phyloP scores from a whole-genome alignment of 2,329 filamentous ascomycete genomes.

The Incumbomyces delicatus region DNA sequence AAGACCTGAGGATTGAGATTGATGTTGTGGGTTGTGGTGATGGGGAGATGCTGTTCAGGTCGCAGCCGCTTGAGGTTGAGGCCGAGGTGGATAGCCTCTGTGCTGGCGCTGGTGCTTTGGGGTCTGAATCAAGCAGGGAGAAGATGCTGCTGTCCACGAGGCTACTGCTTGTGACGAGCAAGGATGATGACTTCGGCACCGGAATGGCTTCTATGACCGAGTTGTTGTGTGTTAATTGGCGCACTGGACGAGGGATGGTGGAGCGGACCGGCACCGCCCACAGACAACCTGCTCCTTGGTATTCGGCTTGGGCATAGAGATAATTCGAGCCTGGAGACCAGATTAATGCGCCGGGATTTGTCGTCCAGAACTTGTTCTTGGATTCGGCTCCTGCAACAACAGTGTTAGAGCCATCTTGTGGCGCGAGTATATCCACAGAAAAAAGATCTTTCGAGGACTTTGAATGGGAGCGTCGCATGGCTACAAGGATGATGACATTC shows the following conservation, averaged over 20 bases:
- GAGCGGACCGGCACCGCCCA: slow-evolving; percentile 25
- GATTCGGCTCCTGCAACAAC: slow-evolving; percentile 28
- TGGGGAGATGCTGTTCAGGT: background rate
- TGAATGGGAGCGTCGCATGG: background rate
- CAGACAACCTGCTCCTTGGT: slow-evolving; percentile 33
- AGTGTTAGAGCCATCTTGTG: background rate
- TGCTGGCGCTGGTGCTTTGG: slow-evolving; percentile 22
- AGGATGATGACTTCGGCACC: slow-evolving; percentile 25
- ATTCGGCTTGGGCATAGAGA: slow-evolving; percentile 33
- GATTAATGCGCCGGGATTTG: slow-evolving; percentile 32
- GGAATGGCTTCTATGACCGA: slow-evolving; percentile 32
- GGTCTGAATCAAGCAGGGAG: slow-evolving; percentile 30
- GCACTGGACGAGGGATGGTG: slow-evolving; percentile 8
- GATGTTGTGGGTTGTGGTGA: background rate
- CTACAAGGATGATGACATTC: slow-evolving; percentile 35
- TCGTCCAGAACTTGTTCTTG: slow-evolving; percentile 31
- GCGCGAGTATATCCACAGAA: background rate
- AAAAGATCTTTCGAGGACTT: background rate
- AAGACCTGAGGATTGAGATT: slow-evolving; percentile 13
- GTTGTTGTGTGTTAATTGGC: slow-evolving; percentile 32
- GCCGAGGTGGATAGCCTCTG: slow-evolving; percentile 31
- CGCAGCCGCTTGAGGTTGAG: slow-evolving; percentile 19
- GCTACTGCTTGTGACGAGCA: slow-evolving; percentile 35
- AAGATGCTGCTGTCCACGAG: slow-evolving; percentile 37
- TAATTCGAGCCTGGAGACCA: slow-evolving; percentile 34